phyloP scores from a whole-genome alignment of 139 green algal genomes.

The Chlorokybus atmophyticus region DNA sequence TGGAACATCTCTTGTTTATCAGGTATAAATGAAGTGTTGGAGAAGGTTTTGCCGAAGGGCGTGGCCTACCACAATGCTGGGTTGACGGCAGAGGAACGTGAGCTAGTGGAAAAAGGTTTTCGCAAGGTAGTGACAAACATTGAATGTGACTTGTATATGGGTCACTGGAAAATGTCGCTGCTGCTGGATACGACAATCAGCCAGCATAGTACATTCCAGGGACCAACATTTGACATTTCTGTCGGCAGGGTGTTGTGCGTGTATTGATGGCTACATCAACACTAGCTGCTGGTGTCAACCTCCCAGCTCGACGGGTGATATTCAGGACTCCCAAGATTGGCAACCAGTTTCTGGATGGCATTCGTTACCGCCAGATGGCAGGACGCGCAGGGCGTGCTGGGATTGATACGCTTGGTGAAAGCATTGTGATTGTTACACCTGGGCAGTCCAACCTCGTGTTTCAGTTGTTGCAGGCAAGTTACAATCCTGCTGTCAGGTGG shows the following conservation, averaged over 20 bases:
- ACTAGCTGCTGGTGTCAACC: conserved; percentile 53
- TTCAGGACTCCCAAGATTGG: conserved; percentile 19
- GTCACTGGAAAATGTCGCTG: too few species aligned
- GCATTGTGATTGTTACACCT: not conserved
- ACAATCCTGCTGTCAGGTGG: too few species aligned
- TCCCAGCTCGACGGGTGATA: conserved; percentile 32
- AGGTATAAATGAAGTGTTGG: conserved; percentile 15
- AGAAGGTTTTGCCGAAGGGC: conserved; percentile 32
- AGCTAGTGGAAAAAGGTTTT: conserved; percentile 74
- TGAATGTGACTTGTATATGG: too few species aligned
- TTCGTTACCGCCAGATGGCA: conserved; percentile 28
- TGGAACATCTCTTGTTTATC: too few species aligned
- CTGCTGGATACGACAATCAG: too few species aligned
- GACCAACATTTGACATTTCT: too few species aligned
- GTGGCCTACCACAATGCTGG: conserved; percentile 69
- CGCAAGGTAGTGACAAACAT: too few species aligned
- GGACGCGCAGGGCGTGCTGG: conserved; percentile 32
- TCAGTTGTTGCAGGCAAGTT: too few species aligned
- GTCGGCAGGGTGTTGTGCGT: conserved; percentile 47
- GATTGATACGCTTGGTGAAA: conserved; percentile 37
- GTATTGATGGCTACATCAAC: conserved; percentile 88
- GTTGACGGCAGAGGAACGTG: conserved; percentile 30
- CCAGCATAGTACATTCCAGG: too few species aligned
- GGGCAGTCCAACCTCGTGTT: conserved; percentile 1
- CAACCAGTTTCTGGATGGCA: conserved; percentile 2